These are phyloP conservation scores for Carex arenaria DNA, from an alignment of 202 grass and related monocot species.

Conservation along the genomic window DNA sequence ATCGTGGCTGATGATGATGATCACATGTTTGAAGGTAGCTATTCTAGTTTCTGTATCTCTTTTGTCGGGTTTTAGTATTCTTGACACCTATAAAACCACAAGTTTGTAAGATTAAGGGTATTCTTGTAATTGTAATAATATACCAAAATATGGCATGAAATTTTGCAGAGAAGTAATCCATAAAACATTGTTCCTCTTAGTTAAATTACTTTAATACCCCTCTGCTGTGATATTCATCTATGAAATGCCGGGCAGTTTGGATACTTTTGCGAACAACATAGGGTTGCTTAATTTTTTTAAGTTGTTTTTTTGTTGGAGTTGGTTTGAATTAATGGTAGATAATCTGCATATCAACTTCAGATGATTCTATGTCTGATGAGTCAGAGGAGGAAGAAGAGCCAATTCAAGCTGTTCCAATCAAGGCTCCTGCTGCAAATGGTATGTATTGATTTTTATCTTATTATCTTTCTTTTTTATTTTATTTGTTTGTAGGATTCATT, in stretches of 20 bases:
- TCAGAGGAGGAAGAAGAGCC: conserved; percentile 41
- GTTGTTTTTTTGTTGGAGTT: conserved; percentile 29
- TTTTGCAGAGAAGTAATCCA: neutral
- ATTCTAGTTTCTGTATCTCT: neutral
- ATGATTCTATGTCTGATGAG: conserved; percentile 1
- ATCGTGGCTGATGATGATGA: conserved; percentile 27
- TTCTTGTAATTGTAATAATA: neutral
- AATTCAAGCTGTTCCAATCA: conserved; percentile 4
- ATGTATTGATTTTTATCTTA: neutral
- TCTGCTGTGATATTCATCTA: neutral
- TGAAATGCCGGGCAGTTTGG: neutral
- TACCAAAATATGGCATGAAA: neutral
- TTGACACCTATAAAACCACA: neutral
- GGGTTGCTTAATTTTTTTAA: neutral
- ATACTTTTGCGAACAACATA: neutral
- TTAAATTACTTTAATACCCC: neutral
- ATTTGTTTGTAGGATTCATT: neutral
- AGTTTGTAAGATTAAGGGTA: neutral
- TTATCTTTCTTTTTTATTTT: neutral
- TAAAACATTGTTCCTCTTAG: neutral
- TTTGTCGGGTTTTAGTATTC: neutral
- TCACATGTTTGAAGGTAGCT: conserved; percentile 36
- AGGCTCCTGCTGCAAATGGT: conserved; percentile 49
- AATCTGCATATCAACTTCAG: neutral
- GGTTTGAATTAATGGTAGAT: conserved; percentile 25